phyloP scores from a whole-genome alignment of 352 stramenopile species.

The Phytopythium kandeliae region DNA sequence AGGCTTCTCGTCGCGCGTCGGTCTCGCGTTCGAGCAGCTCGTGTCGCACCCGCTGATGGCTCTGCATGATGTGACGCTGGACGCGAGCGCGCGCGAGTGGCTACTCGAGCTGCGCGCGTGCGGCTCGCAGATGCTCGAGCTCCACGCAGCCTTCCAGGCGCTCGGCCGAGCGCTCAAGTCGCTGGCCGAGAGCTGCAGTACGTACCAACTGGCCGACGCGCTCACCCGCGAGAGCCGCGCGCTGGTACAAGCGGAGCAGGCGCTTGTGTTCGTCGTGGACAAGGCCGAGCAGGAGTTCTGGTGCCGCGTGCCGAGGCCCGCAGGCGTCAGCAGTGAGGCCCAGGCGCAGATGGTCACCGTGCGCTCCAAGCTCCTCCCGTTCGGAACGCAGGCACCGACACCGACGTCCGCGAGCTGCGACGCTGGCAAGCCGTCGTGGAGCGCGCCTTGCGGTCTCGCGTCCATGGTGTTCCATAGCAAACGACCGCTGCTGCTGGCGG shows the following conservation, averaged over 20 bases:
- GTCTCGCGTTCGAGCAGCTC: slow-evolving; percentile 51
- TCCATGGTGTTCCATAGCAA: slow-evolving; percentile 67
- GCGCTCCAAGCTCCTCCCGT: slow-evolving; percentile 33
- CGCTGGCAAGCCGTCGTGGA: neutral
- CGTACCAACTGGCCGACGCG: slow-evolving; percentile 54
- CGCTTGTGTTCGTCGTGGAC: slow-evolving; percentile 63
- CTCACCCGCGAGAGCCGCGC: slow-evolving; percentile 40
- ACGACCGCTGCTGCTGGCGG: slow-evolving; percentile 46
- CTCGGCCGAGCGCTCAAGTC: slow-evolving; percentile 49
- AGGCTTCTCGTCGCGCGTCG: slow-evolving; percentile 46
- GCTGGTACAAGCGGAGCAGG: slow-evolving; percentile 53
- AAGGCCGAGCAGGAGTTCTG: slow-evolving; percentile 73
- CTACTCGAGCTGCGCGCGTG: slow-evolving; percentile 46
- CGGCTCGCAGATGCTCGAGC: slow-evolving; percentile 41
- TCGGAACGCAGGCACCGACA: too few relatives aligned
- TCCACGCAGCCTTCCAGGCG: slow-evolving; percentile 58
- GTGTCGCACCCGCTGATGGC: slow-evolving; percentile 42
- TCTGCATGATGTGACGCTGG: slow-evolving; percentile 43
- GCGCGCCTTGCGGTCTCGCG: slow-evolving; percentile 41
- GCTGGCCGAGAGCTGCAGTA: slow-evolving; percentile 40
- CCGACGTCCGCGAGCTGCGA: neutral
- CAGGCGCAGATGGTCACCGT: slow-evolving; percentile 26
- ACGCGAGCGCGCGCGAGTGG: slow-evolving; percentile 56
- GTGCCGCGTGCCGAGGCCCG: slow-evolving; percentile 40
- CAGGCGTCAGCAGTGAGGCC: neutral